Base-by-base conservation (phyloP, 2,329 filamentous ascomycete species). In the Paraconiothyrium brasiliense region DNA sequence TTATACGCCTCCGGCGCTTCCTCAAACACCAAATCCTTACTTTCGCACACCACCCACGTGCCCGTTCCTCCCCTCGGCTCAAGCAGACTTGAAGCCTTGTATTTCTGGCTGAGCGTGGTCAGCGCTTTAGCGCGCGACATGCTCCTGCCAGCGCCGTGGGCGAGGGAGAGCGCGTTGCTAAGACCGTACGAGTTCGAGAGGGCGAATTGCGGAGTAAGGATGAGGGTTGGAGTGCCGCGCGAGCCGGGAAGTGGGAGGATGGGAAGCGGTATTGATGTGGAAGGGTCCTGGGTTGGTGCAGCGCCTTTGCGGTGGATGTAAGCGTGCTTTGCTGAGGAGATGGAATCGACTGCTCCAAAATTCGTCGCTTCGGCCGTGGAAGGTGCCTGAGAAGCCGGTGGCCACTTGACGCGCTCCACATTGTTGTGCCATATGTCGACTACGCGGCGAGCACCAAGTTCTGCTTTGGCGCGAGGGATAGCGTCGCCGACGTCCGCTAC, bases 281-380 rank as follows among this genome's bases (percentile, higher is more conserved):
- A 51, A 0, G 71, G 66, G 35, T 70, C 48, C 49, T 72, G 69
- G 0, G 74, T 72, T 0, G 78, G 76, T 20, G 77, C 77, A 20
- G 76, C 77, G 24, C 78, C 78, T 72, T 80, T 80, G 57, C 77
- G 73, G 54, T 80, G 77, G 55, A 80, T 70, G 54, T 75, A 79
- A 14, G 24, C 24, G 46, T 48, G 24, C 5, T 1, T 22, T 9
- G 3, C 5, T 16, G 46, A n/a, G 14, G 46, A 32, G n/a, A 24
- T n/a, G 46, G 24, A 22, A 48, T 14, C 14, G 14, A 24, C 9
- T 24, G 46, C 5, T n/a, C 6, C 7, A n/a, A n/a, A 16, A n/a
- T n/a, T 27, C 22, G 24, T 48, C 4, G 51, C 51, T 10, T 59
- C 55, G 10, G 50, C 32, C 4, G 47, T 14, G 11, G 54, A 41